phyloP scores from a whole-genome alignment of 176 grass and related monocot genomes.

The Eleusine coracana region DNA sequence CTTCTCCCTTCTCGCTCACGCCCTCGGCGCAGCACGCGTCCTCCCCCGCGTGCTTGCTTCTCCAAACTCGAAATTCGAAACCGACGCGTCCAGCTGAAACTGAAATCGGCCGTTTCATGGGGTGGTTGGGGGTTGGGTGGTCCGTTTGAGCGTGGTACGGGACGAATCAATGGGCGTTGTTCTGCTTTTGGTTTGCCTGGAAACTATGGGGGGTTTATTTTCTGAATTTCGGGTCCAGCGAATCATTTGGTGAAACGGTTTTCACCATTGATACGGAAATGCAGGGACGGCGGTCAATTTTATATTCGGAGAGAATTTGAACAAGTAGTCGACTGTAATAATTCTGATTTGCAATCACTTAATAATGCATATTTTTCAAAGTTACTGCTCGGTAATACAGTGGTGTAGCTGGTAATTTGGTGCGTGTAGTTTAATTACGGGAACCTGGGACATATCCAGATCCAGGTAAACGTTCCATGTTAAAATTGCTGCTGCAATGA shows the following conservation, averaged over 20 bases:
- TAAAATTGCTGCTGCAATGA: too few species aligned
- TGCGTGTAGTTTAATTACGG: neutral
- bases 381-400: neutral
- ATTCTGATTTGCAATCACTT: too few species aligned
- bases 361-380: neutral
- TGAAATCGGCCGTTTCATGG: neutral
- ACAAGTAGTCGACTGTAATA: neutral
- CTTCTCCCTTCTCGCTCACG: neutral
- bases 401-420: neutral
- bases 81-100: neutral
- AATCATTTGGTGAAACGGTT: neutral
- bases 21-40: neutral
- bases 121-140: constrained; percentile 33
- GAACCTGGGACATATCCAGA: neutral
- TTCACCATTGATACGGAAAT: neutral
- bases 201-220: neutral
- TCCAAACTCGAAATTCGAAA: neutral
- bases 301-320: neutral
- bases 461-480: neutral
- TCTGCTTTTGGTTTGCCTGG: neutral
- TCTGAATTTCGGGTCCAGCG: neutral
- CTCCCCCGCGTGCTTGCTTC: neutral
- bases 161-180: neutral
- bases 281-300: neutral
- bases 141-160: constrained; percentile 5